These are phyloP conservation scores for Solanum tarijense DNA, from an alignment of 257 asterid species.

Conservation along the genomic window DNA sequence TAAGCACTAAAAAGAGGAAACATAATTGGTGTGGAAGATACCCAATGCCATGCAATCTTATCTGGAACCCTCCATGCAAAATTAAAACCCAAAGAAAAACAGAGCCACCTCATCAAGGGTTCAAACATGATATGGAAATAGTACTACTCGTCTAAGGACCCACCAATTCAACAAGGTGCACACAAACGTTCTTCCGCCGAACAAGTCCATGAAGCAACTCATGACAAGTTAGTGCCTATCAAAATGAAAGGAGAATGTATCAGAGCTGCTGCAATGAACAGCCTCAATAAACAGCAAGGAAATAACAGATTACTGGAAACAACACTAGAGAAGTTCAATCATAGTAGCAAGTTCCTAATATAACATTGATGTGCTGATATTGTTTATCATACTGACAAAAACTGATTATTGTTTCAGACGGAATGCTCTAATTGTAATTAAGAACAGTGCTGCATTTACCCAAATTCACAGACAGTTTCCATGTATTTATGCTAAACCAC, in stretches of 20 bases:
- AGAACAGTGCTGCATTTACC: neutral
- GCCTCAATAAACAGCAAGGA: neutral
- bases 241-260: constrained; percentile 11
- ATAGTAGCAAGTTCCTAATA: neutral
- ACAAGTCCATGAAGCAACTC: constrained; percentile 95
- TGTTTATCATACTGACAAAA: neutral
- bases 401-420: neutral
- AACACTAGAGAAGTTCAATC: neutral
- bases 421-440: neutral
- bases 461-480: neutral
- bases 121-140: neutral
- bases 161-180: constrained; percentile 74
- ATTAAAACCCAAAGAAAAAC: neutral
- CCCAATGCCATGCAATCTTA: neutral
- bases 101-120: neutral
- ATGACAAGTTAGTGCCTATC: constrained; percentile 71
- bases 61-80: neutral
- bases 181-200: constrained; percentile 54
- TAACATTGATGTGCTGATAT: neutral
- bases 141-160: constrained; percentile 17
- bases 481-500: neutral
- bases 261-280: neutral
- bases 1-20: neutral
- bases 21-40: neutral
- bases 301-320: neutral